A percentile compares a stretch with the other conserved stretches of the same genome.
phyloP scores from a whole-genome alignment of 2,329 filamentous ascomycete species.

The Apiospora phragmitis region DNA sequence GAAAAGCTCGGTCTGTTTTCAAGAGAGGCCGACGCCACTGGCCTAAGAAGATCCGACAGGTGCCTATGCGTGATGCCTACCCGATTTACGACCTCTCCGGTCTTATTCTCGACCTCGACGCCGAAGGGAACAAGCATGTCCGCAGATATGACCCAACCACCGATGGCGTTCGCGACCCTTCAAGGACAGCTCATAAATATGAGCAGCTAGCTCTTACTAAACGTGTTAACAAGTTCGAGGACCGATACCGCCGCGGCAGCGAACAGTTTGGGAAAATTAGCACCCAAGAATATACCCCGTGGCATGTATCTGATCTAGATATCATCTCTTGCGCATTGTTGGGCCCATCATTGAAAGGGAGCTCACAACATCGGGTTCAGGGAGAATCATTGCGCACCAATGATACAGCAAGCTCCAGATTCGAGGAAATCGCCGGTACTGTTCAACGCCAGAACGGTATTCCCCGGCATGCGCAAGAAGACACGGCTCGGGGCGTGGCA shows the following conservation, averaged over 20 bases:
- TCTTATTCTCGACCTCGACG: constrained; percentile 54
- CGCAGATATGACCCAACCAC: constrained; percentile 40
- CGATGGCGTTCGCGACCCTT: constrained; percentile 27
- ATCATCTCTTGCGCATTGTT: constrained; percentile 41
- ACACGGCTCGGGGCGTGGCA: constrained; percentile 19
- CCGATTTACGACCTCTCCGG: constrained; percentile 37
- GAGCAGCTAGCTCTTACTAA: constrained; percentile 18
- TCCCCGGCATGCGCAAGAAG: constrained; percentile 19
- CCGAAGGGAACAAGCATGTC: constrained; percentile 44
- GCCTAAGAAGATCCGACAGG: neutral
- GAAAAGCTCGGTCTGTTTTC: neutral
- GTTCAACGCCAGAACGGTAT: constrained; percentile 29
- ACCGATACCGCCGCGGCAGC: neutral
- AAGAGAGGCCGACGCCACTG: neutral
- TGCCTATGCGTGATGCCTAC: neutral
- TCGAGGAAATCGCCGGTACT: neutral
- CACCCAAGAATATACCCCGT: constrained; percentile 25
- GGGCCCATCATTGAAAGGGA: neutral
- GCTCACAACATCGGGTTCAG: constrained; percentile 9
- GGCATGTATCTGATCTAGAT: constrained; percentile 44
- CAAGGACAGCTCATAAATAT: neutral
- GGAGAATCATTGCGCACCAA: neutral
- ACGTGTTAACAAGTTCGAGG: constrained; percentile 31
- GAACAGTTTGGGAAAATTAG: too few relatives aligned
- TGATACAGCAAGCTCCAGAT: neutral